These are phyloP conservation scores for Colletotrichum siamense DNA, from an alignment of 2,329 filamentous ascomycete species.

Conservation along the genomic window DNA sequence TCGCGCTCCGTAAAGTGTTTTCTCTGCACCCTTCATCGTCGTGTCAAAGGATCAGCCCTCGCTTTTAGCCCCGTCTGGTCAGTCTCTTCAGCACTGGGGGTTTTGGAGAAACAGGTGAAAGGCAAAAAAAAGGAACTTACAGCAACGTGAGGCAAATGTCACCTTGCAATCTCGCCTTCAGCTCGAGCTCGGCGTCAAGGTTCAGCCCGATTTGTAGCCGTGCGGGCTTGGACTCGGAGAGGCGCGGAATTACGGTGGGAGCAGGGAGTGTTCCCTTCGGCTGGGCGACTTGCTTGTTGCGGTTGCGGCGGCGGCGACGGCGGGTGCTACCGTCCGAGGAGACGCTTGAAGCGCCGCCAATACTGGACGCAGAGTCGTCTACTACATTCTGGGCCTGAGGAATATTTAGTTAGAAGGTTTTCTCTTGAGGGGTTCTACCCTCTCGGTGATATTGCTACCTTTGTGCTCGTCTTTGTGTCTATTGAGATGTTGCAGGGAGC, in stretches of 20 bases:
- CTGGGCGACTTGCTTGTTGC: neutral
- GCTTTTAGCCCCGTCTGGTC: conserved; percentile 4
- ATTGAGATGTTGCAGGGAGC: neutral
- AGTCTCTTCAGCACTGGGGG: neutral
- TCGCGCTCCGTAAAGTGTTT: neutral
- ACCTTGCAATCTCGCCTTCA: conserved; percentile 79
- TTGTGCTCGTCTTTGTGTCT: neutral
- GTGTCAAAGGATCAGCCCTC: neutral
- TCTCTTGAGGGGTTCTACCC: neutral
- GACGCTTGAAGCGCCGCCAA: neutral
- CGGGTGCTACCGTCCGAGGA: conserved; percentile 3
- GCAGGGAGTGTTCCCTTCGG: neutral
- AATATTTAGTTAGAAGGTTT: neutral
- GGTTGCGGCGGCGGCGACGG: neutral
- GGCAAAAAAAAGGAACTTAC: conserved; percentile 47
- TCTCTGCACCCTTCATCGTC: conserved; percentile 11
- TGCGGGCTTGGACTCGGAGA: conserved; percentile 61
- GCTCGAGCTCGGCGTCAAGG: conserved; percentile 77
- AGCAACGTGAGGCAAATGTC: conserved; percentile 75
- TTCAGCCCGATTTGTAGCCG: conserved; percentile 76
- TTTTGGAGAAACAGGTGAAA: neutral
- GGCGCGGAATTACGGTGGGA: conserved; percentile 26
- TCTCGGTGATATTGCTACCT: neutral
- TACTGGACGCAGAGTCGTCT: conserved; percentile 24
- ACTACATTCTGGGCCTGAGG: conserved; percentile 1